Evolutionary conservation across 2,329 filamentous ascomycete genomes (phyloP), one percentile per base, ranked within the genome.

Genomic region (Monilinia laxa): DNA sequence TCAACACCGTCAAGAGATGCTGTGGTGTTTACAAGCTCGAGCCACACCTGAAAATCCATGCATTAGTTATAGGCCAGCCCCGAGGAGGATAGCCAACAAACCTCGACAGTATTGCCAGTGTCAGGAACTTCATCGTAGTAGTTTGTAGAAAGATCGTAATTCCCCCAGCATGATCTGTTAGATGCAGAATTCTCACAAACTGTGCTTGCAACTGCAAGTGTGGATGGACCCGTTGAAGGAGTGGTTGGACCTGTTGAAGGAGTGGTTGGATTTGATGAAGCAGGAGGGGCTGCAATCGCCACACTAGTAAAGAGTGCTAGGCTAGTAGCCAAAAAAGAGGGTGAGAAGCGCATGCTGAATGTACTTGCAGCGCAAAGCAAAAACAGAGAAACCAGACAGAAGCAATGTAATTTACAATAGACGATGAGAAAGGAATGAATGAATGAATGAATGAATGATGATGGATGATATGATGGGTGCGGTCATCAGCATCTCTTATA

Each of bases 61-160:
- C 23, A 52, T 64, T 51, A 56, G 54, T 4, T 25, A 35, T 40
- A 51, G 18, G 16, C 53, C 42, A 54, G 31, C 5, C 65, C 40
- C 38, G n/a, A 38, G 6, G n/a, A 18, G 18, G 40, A 25, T 40
- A 10, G 6, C 18, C 18, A 56, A 51, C 60, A 59, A 31, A 73
- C 72, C 16, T 69, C 78, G 5, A 85, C 78, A 35, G 83, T 84
- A 2, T 85, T 80, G 25, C 78, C 77, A 20, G 78, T 80, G 57
- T 78, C 72, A 5, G 78, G 78, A n/a, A 70, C 73, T 28, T 74
- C 71, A 23, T 70, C 70, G 18, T 72, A 73, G 67, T 78, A 78
- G 62, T 79, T 75, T 5, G 77, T 81, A 52, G 79, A 75, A 58
- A 84, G 77, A 52, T 79, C 80, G 67, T 80, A 81, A 52, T 83